Conservation (phyloP, 768 basidiomycete genomes). For the Russula sp. region DNA sequence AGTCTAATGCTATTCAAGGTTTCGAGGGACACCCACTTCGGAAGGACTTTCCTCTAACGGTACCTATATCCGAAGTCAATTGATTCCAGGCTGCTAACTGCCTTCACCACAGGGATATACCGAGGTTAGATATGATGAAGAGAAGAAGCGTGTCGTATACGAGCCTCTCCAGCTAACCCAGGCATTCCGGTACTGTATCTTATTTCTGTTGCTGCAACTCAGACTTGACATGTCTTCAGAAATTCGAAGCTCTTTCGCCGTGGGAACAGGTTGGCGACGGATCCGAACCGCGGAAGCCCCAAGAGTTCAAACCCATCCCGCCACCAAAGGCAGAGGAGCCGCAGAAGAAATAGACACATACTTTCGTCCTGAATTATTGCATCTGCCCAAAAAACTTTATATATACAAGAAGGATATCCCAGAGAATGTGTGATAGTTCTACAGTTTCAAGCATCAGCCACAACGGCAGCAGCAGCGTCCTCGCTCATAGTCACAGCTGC, state of each 20-base stretch:
- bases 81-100: conserved; percentile 8
- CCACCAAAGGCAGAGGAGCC: conserved; percentile 69
- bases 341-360: conserved; percentile 65
- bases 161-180: conserved; percentile 97
- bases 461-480: conserved; percentile 3
- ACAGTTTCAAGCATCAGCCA: conserved; percentile 13
- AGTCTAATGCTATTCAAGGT: conserved; percentile 44
- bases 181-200: conserved; percentile 79
- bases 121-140: conserved; percentile 96
- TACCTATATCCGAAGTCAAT: conserved; percentile 39
- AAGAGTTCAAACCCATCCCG: conserved; percentile 71
- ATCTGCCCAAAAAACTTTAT: conserved; percentile 1
- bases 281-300: conserved; percentile 53
- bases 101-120: conserved; percentile 77
- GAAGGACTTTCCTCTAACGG: conserved; percentile 97
- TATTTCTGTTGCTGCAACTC: not conserved
- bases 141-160: conserved; percentile 94
- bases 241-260: conserved; percentile 89
- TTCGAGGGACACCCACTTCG: conserved; percentile 97
- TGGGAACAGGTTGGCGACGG: conserved; percentile 93
- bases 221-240: conserved; percentile 41
- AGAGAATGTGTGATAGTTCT: not conserved
- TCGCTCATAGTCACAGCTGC: conserved; percentile 25
- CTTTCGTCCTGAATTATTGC: conserved; percentile 16
- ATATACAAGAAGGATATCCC: conserved; percentile 13